Percentiles rank a stretch among this genome's conserved stretches.
phyloP scores from a whole-genome alignment of 1,139 yeast genomes.

The Wickerhamomyces sp. region DNA sequence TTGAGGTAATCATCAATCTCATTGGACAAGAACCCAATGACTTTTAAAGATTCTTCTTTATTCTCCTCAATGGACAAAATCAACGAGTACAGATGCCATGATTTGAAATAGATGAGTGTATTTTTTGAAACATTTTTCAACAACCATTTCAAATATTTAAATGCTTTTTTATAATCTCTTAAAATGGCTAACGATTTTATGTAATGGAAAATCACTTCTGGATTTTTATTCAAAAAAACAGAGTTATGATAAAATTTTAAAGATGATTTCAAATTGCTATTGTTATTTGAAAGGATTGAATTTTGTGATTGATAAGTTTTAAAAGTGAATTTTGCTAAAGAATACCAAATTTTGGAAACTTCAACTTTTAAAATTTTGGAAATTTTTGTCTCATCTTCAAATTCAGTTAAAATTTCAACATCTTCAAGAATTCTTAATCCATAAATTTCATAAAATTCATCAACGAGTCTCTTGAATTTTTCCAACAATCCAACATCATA shows the following conservation, averaged over 20 bases:
- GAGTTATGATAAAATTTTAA: neutral
- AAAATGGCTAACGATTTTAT: constrained; percentile 30
- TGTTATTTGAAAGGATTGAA: constrained; percentile 7
- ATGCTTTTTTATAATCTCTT: constrained; percentile 28
- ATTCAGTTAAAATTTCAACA: constrained; percentile 1
- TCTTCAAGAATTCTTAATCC: constrained; percentile 4
- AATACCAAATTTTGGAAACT: constrained; percentile 2
- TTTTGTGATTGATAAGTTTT: constrained; percentile 7
- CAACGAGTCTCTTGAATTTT: constrained; percentile 9
- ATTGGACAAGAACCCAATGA: constrained; percentile 36
- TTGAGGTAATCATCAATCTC: constrained; percentile 23
- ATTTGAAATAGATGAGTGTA: constrained; percentile 37
- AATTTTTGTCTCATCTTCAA: neutral
- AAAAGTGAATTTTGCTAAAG: constrained; percentile 11
- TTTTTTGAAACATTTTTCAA: constrained; percentile 22
- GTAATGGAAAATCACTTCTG: constrained; percentile 25
- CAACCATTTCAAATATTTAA: constrained; percentile 29
- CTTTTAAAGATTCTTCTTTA: constrained; percentile 37
- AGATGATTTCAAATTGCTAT: neutral
- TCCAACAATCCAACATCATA: constrained; percentile 17
- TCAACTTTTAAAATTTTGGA: neutral
- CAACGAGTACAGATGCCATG: constrained; percentile 49
- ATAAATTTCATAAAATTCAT: constrained; percentile 10
- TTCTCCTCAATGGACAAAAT: constrained; percentile 49
- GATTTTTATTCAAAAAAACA: neutral